These are phyloP conservation scores for Solanum pinnatisectum DNA, from an alignment of 257 asterid genomes.

Conservation along the genomic window DNA sequence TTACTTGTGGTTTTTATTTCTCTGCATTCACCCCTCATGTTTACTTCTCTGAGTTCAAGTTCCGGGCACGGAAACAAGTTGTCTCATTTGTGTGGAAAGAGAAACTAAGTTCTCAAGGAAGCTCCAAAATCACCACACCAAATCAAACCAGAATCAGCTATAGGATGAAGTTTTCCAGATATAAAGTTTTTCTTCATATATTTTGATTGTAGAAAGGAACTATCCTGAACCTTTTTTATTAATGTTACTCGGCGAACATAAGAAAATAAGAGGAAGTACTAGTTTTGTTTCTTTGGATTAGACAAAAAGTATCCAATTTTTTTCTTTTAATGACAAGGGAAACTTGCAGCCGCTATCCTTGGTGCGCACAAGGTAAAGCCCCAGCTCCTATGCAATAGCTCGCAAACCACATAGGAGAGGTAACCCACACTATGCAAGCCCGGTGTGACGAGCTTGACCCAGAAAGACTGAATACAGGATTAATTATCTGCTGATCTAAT, in stretches of 20 bases:
- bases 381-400: too few species aligned
- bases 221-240: background rate
- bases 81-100: background rate
- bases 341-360: too few species aligned
- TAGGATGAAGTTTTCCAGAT: background rate
- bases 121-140: background rate
- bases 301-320: background rate
- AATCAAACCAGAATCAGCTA: background rate
- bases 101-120: background rate
- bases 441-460: too few species aligned
- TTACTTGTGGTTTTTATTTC: background rate
- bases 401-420: too few species aligned
- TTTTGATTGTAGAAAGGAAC: too few species aligned
- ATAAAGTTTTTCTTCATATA: background rate
- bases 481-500: too few species aligned
- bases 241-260: background rate
- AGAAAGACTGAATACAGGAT: too few species aligned
- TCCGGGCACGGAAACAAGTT: background rate
- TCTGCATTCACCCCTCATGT: background rate
- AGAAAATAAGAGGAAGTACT: background rate
- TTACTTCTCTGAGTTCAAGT: background rate
- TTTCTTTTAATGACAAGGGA: too few species aligned
- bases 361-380: too few species aligned
- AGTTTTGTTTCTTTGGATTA: background rate
- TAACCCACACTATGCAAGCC: too few species aligned